Evolutionary conservation across 805 yeast genomes (phyloP), one percentile per base, ranked within the genome.

Genomic region (Candida krabiensis): DNA sequence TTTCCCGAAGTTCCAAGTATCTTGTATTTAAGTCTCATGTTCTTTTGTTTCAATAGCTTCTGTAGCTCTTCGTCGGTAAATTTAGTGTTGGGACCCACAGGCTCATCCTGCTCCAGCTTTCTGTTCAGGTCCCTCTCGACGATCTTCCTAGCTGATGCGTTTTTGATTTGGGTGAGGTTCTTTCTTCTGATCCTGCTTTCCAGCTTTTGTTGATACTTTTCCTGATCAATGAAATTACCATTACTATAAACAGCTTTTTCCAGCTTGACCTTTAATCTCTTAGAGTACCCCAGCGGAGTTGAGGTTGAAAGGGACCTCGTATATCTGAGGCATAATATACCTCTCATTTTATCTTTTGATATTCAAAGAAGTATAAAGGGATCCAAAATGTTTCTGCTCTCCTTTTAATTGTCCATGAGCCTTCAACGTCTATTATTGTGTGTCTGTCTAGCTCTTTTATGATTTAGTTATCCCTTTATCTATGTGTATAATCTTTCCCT

Each of bases 1-100:
- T 66, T 67, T 4, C 74, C 78, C 21, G 75, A 74, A 0, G 79
- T 71, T 2, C 90, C 91, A 18, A 84, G 53, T 5, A 83, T 62
- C 3, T 72, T 67, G 52, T 74, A 74, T 28, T 77, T 47, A 39
- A 83, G 57, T 34, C 77, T 58, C 36, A 64, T 61, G 46, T 80
- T 61, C 26, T 48, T 50, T 15, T 44, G 41, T 16, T 41, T 42
- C 31, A 57, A 53, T 5, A 64, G 45, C 6, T 28, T 41, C 11
- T 46, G 35, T 4, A 64, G 35, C 31, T 64, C 61, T 11, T 51
- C 49, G 2, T 52, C 49, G 4, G 55, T 43, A 23, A 64, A 52
- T 2, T 33, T 22, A 2, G 61, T 55, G 11, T 37, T 34, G 1
- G 64, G 55, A 1, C 55, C 58, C 2, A 60, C 40, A 7, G 17